Evolutionary conservation across 495 filamentous ascomycete genomes (phyloP).

Genomic region (Geopyxis carbonaria): DNA sequence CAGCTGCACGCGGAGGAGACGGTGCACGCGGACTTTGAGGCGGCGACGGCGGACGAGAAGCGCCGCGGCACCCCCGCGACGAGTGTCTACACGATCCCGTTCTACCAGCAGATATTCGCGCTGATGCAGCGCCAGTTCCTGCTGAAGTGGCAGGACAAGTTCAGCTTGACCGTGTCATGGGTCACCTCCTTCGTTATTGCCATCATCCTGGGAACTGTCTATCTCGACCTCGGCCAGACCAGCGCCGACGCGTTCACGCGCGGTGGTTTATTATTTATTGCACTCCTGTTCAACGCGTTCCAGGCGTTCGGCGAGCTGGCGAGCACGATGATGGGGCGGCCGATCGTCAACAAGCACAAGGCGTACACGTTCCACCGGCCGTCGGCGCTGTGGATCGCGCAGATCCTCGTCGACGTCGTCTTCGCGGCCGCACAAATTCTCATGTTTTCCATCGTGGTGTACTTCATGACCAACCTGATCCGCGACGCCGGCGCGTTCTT

Average conservation of each 20-base stretch:
- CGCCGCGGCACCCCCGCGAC: conserved; percentile 45
- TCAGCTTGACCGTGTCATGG: conserved; percentile 59
- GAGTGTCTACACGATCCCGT: conserved; percentile 67
- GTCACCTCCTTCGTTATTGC: conserved; percentile 57
- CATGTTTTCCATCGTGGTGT: conserved; percentile 57
- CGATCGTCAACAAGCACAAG: conserved; percentile 62
- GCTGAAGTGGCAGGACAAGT: conserved; percentile 71
- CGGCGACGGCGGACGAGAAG: conserved; percentile 63
- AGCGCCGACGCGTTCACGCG: conserved; percentile 58
- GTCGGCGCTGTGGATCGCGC: conserved; percentile 61
- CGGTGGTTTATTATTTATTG: conserved; percentile 59
- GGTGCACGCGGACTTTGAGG: conserved; percentile 53
- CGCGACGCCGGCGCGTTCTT: conserved; percentile 59
- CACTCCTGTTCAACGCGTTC: conserved; percentile 64
- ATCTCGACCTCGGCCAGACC: conserved; percentile 47
- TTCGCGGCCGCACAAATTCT: conserved; percentile 52
- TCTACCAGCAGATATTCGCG: conserved; percentile 63
- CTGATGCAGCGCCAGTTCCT: conserved; percentile 68
- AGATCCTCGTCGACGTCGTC: conserved; percentile 59
- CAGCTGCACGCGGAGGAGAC: conserved; percentile 43
- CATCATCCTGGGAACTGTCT: conserved; percentile 62
- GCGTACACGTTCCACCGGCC: conserved; percentile 65
- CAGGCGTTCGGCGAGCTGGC: conserved; percentile 60
- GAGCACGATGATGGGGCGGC: conserved; percentile 51
- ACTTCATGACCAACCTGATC: conserved; percentile 58